Evolutionary conservation across 208 protist species (phyloP), one percentile per base, ranked within the genome.

Genomic region (Leishmania tarentolae): DNA sequence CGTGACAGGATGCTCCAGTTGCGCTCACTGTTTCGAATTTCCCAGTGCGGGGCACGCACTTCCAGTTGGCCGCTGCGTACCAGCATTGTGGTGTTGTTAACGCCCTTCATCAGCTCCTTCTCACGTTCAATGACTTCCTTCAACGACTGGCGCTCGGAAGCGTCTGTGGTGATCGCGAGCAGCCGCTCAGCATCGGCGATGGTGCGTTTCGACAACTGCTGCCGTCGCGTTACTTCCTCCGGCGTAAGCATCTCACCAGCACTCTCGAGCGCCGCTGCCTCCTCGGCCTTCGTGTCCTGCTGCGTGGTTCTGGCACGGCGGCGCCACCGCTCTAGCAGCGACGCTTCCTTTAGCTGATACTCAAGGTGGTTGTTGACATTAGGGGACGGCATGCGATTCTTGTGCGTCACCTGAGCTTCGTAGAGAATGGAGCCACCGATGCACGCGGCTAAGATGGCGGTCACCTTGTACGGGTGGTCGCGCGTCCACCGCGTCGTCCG

Each of bases 321-420:
- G 42, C 86, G 79, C 79, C 82, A 84, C n/a, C 82, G 84, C 63
- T 86, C 79, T 82, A 76, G 83, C 37, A 86, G 73, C 24, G 82
- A 86, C 11, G 89, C 87, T 52, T 83, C 82, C 73, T 84, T 90
- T 15, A 97, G 83, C 70, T 92, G 85, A 72, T 97, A 97, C 87
- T 94, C 90, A 15, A 97, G 88, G 78, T 97, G 93, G 56, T 97
- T 97, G 66, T 90, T 91, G 44, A 97, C 90, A 85, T 97, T 94
- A 3, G 93, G 93, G 17, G 92, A 95, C 28, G 86, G 87, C 73
- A 97, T 94, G 72, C 88, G 87, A 75, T 95, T 87, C 76, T 90
- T 92, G 86, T 95, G 93, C 17, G 88, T 94, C 40, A 97, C 91
- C 71, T 97, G 87, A 0, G 87, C 92, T 75, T 97, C 93, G 80